A percentile compares a stretch with the other conserved stretches of the same genome.
phyloP scores from a whole-genome alignment of 202 grass and related monocot genomes.

The Bolboschoenoplectus hybrid region DNA sequence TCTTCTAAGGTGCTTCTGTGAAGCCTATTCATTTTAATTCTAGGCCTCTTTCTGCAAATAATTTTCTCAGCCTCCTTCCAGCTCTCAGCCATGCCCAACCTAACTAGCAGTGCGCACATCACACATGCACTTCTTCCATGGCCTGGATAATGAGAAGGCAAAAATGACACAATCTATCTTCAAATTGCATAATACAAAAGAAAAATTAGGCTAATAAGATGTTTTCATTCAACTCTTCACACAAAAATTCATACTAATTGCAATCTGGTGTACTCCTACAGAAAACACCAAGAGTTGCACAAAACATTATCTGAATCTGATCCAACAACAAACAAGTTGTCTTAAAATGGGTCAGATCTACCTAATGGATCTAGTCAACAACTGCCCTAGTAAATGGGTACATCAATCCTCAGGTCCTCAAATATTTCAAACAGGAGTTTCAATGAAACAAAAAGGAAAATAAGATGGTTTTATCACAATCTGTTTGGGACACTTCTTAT shows the following conservation, averaged over 20 bases:
- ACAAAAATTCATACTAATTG: slow-evolving; percentile 4
- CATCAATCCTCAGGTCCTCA: slow-evolving; percentile 1
- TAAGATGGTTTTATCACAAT: not conserved
- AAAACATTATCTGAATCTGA: not conserved
- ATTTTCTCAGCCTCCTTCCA: slow-evolving; percentile 82
- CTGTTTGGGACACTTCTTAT: not conserved
- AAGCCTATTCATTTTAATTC: slow-evolving; percentile 78
- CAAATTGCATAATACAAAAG: not conserved
- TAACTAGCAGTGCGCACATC: slow-evolving; percentile 71
- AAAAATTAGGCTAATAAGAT: not conserved
- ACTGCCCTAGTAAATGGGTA: not conserved
- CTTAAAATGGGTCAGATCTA: not conserved
- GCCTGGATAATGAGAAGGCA: slow-evolving; percentile 47
- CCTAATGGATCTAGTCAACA: slow-evolving; percentile 12
- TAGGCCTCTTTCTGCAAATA: slow-evolving; percentile 59
- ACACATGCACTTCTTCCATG: slow-evolving; percentile 90
- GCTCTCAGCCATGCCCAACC: slow-evolving; percentile 57
- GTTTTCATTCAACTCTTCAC: not conserved
- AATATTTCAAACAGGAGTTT: slow-evolving; percentile 16
- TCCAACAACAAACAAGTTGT: slow-evolving; percentile 12
- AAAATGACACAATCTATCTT: not conserved
- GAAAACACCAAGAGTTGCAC: slow-evolving; percentile 5
- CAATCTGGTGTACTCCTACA: not conserved
- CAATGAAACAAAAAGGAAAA: slow-evolving; percentile 2
- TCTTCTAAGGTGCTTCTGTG: slow-evolving; percentile 77